These are phyloP conservation scores for Calonectria pseudoturangicola DNA, from an alignment of 2,329 filamentous ascomycete species.

Conservation along the genomic window DNA sequence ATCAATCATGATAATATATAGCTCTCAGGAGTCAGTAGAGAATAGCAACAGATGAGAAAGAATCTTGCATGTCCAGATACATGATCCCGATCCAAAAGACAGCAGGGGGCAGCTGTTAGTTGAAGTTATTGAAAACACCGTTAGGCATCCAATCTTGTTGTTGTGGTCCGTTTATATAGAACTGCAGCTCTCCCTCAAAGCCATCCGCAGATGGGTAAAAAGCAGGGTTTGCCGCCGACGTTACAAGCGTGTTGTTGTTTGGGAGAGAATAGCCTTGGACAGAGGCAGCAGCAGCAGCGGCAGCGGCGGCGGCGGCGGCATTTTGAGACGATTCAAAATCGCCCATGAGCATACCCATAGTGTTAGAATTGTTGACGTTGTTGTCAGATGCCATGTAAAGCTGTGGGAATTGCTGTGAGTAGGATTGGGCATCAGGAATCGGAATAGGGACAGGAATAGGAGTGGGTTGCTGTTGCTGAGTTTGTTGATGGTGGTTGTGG, in stretches of 20 bases:
- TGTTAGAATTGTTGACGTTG: conserved; percentile 32
- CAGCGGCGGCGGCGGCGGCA: conserved; percentile 6
- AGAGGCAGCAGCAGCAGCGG: conserved; percentile 27
- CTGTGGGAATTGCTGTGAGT: conserved; percentile 41
- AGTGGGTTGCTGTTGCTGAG: conserved; percentile 41
- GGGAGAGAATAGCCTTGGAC: conserved; percentile 44
- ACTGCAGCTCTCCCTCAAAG: conserved; percentile 67
- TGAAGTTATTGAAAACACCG: conserved; percentile 50
- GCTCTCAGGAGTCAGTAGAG: not conserved
- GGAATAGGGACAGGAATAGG: conserved; percentile 26
- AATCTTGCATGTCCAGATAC: conserved; percentile 11
- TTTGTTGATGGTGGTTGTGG: conserved; percentile 21
- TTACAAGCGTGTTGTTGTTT: conserved; percentile 34
- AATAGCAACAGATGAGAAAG: not conserved
- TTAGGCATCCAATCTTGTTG: conserved; percentile 51
- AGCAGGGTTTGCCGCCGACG: not conserved
- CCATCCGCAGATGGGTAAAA: conserved; percentile 64
- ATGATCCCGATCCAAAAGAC: not conserved
- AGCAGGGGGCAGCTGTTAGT: conserved; percentile 26
- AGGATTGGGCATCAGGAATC: conserved; percentile 48
- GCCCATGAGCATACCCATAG: conserved; percentile 64
- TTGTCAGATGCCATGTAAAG: conserved; percentile 40
- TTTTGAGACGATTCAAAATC: conserved; percentile 61
- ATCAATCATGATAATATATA: conserved; percentile 4
- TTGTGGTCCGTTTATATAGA: conserved; percentile 63